These are phyloP conservation scores for Fusarium neocosmosporiellum DNA, from an alignment of 2,329 filamentous ascomycete genomes.

Conservation along the genomic window DNA sequence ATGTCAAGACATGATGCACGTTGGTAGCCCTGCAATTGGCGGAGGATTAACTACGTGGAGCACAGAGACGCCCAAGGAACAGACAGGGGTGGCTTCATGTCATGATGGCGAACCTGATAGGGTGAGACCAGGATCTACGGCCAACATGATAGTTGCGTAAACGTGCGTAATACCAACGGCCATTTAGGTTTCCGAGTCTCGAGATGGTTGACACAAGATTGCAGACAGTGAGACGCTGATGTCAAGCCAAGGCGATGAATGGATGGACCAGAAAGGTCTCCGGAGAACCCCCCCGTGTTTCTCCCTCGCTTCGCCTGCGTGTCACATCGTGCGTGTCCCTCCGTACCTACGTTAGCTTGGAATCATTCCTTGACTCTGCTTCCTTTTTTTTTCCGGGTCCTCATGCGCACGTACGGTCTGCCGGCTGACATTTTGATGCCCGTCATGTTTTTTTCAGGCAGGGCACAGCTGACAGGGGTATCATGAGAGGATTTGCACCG, in stretches of 20 bases:
- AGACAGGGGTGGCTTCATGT: neutral
- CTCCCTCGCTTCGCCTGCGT: conserved; percentile 1
- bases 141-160: neutral
- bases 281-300: conserved; percentile 9
- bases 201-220: neutral
- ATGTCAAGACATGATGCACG: neutral
- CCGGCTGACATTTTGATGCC: conserved; percentile 20
- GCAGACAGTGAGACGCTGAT: neutral
- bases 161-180: conserved; percentile 15
- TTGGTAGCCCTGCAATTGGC: neutral
- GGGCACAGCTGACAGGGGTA: neutral
- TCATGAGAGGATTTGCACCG: neutral
- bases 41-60: neutral
- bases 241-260: neutral
- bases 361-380: neutral
- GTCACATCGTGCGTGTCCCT: conserved; percentile 8
- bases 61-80: neutral
- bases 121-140: conserved; percentile 2
- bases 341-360: conserved; percentile 16
- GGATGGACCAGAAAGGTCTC: conserved; percentile 15
- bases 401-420: conserved; percentile 4
- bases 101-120: neutral
- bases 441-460: conserved; percentile 5
- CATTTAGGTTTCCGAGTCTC: neutral
- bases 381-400: neutral